Evolutionary conservation across 495 filamentous ascomycete genomes (phyloP).

Genomic region (Penicillium steckii): DNA sequence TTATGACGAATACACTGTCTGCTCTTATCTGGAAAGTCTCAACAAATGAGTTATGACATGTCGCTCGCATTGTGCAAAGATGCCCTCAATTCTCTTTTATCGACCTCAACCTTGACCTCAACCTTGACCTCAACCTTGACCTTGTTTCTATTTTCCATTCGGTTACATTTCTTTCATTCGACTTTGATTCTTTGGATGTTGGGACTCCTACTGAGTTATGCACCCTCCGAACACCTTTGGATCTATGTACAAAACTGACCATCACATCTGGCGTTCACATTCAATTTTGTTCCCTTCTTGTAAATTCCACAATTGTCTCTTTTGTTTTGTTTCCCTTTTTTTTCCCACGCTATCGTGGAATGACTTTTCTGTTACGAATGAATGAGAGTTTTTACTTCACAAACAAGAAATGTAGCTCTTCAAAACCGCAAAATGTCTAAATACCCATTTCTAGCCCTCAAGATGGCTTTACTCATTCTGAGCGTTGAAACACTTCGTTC

Average conservation of each 20-base stretch:
- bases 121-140: no score
- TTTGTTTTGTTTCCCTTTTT: background rate
- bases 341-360: slow-evolving; percentile 8
- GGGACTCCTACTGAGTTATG: background rate
- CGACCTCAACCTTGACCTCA: background rate
- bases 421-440: background rate
- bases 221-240: background rate
- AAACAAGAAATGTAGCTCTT: background rate
- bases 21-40: background rate
- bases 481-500: slow-evolving; percentile 2
- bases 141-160: background rate
- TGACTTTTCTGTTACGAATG: slow-evolving; percentile 17
- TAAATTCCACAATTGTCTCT: slow-evolving; percentile 1
- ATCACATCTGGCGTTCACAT: slow-evolving; percentile 15
- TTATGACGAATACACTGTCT: slow-evolving; percentile 12
- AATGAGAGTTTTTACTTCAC: slow-evolving; percentile 10
- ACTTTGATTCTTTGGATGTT: background rate
- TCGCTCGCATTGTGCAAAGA: background rate
- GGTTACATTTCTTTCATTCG: background rate
- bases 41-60: background rate
- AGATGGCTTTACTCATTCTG: background rate
- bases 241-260: slow-evolving; percentile 24
- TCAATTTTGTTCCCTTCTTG: slow-evolving; percentile 7
- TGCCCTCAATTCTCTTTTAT: background rate
- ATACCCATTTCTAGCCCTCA: background rate